These are phyloP conservation scores for Tephrocybe rancida DNA, from an alignment of 768 basidiomycete genomes.

Conservation along the genomic window DNA sequence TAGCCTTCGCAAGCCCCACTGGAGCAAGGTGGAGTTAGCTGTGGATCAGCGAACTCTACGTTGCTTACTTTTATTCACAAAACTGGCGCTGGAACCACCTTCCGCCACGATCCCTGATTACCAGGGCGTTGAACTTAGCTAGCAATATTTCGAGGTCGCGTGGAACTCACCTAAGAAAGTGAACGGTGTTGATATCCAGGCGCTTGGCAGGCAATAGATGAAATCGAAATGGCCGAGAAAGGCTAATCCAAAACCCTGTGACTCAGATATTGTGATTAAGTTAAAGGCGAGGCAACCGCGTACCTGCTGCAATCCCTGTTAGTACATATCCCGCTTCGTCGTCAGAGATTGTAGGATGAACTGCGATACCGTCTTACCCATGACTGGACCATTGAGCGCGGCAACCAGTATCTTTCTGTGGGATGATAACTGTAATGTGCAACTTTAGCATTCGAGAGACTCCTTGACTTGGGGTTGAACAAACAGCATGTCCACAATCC, in stretches of 20 bases:
- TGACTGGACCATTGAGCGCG: constrained; percentile 73
- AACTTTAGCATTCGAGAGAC: too few relatives aligned
- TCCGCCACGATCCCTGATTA: constrained; percentile 62
- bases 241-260: constrained; percentile 33
- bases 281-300: background rate
- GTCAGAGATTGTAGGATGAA: background rate
- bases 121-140: background rate
- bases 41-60: too few relatives aligned
- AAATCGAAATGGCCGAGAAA: constrained; percentile 78
- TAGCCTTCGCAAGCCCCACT: constrained; percentile 74
- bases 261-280: too few relatives aligned
- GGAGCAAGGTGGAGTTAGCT: too few relatives aligned
- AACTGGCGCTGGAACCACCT: constrained; percentile 69
- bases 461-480: constrained; percentile 14
- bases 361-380: constrained; percentile 46
- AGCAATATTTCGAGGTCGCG: constrained; percentile 25
- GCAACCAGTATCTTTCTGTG: constrained; percentile 74
- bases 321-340: background rate
- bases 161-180: constrained; percentile 49
- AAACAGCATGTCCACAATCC: constrained; percentile 67
- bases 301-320: constrained; percentile 69
- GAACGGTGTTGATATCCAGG: constrained; percentile 69
- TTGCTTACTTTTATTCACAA: constrained; percentile 62
- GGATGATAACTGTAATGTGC: constrained; percentile 53
- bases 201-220: constrained; percentile 63